Conservation (phyloP, 2,329 filamentous ascomycete species). For the Rhytidhysteron rufulum region DNA sequence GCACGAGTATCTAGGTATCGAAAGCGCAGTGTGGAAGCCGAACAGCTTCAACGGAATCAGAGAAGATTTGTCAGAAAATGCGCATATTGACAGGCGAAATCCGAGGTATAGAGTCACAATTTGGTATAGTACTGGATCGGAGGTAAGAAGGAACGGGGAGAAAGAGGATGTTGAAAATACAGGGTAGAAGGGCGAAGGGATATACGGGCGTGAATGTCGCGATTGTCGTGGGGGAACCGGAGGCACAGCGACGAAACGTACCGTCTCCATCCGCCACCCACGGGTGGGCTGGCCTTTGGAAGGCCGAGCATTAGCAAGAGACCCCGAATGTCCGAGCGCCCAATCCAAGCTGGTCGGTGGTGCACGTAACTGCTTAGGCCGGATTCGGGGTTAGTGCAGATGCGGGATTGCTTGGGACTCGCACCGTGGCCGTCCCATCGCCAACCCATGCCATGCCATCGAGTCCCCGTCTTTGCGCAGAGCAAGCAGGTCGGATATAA, state of each 20-base stretch:
- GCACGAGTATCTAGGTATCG: too few relatives aligned
- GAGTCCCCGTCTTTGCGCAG: too few relatives aligned
- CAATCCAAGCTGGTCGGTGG: too few relatives aligned
- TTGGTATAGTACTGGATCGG: neutral
- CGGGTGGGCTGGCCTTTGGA: neutral
- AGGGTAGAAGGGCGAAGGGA: neutral
- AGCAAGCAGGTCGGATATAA: too few relatives aligned
- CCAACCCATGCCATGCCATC: too few relatives aligned
- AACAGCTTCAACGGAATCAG: slow-evolving; percentile 16
- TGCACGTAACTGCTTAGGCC: too few relatives aligned
- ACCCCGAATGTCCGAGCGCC: too few relatives aligned
- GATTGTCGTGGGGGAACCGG: neutral
- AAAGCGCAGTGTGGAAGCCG: slow-evolving; percentile 23
- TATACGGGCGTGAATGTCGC: too few relatives aligned
- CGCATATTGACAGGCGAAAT: slow-evolving; percentile 11
- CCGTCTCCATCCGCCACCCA: neutral
- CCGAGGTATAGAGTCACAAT: neutral
- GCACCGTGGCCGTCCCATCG: too few relatives aligned
- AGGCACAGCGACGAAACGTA: neutral
- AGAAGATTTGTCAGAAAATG: slow-evolving; percentile 16
- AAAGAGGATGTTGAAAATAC: neutral
- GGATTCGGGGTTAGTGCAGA: too few relatives aligned
- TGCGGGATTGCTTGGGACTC: too few relatives aligned
- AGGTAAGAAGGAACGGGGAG: neutral
- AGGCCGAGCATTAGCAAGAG: neutral